Evolutionary conservation across 2,329 filamentous ascomycete species (phyloP), one percentile per base, ranked within the genome.

Genomic region (Aureobasidium musti): DNA sequence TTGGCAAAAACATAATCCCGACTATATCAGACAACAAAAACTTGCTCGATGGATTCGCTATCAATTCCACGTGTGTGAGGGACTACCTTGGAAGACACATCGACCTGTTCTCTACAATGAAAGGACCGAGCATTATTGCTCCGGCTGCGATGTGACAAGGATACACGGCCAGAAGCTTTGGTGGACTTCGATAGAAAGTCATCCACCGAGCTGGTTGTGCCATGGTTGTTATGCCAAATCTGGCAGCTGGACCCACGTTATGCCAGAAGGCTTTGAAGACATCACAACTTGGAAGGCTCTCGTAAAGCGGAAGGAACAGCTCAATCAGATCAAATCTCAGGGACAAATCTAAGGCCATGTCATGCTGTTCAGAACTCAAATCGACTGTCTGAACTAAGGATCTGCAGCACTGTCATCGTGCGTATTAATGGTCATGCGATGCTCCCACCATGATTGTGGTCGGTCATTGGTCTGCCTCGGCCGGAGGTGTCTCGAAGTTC

Each of bases 401-500:
- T 30, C 17, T 19, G 14, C 14, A 50, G 6, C 23, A 19, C 23
- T 17, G 14, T 19, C 23, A 5, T 8, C 33, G 30, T 17, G 2
- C 14, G 11, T 6, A 6, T 6, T 5, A 49, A 4, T 19, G 13
- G 7, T 19, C 47, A 26, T 5, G 14, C 26, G 6, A 50, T 30
- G 23, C 21, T 26, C 17, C 17, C 19, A 4, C 26, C 14, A 1
- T 30, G 13, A 14, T 13, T 30, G 11, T 5, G 23, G 11, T 28
- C 21, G 6, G 6, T 14, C 47, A 50, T n/a, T 17, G 26, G 26
- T 19, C n/a, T 49, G 17, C 49, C 49, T 21, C 67, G 59, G 8
- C 66, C 66, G 4, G 69, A 70, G 8, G 14, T 53, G 41, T 69
- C 67, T 23, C 39, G 35, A n/a, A 70, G 56, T 23, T 49, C 37